Evolutionary conservation across 2,329 filamentous ascomycete species (phyloP).

Genomic region (Verruconis gallopava): DNA sequence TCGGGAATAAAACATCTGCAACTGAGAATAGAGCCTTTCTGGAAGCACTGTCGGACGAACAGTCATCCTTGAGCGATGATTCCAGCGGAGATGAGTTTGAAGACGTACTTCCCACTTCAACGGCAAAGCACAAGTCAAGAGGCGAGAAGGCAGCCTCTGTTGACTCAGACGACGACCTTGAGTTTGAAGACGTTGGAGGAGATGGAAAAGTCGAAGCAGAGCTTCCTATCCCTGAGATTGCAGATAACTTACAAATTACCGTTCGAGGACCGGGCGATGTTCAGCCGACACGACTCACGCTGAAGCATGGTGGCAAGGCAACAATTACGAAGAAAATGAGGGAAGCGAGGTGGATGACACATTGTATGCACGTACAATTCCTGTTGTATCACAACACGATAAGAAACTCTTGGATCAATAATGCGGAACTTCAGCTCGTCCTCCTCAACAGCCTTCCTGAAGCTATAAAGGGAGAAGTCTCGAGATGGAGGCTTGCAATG

Average conservation of each 20-base stretch:
- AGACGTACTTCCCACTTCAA: constrained; percentile 24
- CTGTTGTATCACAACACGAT: constrained; percentile 83
- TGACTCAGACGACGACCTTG: constrained; percentile 48
- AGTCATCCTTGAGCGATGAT: background rate
- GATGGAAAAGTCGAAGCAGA: constrained; percentile 8
- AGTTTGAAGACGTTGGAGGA: constrained; percentile 44
- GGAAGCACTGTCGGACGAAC: background rate
- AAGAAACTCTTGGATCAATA: constrained; percentile 73
- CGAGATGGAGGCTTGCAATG: constrained; percentile 58
- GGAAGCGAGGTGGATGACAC: constrained; percentile 62
- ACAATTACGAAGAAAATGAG: constrained; percentile 77
- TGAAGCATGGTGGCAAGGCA: constrained; percentile 48
- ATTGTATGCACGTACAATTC: constrained; percentile 78
- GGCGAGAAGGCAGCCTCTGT: constrained; percentile 37
- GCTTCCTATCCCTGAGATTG: background rate
- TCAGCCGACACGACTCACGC: constrained; percentile 25
- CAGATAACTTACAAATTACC: constrained; percentile 15
- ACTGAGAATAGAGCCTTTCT: constrained; percentile 7
- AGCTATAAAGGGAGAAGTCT: constrained; percentile 56
- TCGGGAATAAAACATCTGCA: background rate
- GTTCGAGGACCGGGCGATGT: constrained; percentile 5
- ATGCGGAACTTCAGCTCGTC: constrained; percentile 60
- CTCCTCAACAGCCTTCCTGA: constrained; percentile 61
- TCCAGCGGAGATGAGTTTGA: constrained; percentile 37
- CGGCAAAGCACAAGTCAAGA: constrained; percentile 29